phyloP scores from a whole-genome alignment of 306 rosid species.

The Pachyrhizus erosus region DNA sequence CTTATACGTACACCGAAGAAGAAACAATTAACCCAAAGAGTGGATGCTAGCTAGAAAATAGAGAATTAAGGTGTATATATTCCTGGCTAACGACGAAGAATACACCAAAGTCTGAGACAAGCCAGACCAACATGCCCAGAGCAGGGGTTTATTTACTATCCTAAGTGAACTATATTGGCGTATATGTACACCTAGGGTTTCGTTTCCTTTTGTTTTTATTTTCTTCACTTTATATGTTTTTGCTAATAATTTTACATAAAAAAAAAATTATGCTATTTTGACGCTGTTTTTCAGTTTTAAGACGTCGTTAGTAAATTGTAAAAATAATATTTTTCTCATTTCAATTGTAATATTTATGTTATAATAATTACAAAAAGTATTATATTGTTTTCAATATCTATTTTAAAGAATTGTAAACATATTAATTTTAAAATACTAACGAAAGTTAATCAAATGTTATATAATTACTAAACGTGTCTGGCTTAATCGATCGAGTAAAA shows the following conservation, averaged over 20 bases:
- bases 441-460: not conserved
- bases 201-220: not conserved
- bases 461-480: too few species aligned
- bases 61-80: not conserved
- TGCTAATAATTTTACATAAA: not conserved
- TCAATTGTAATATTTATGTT: not conserved
- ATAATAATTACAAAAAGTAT: not conserved
- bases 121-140: conserved; percentile 32
- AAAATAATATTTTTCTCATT: not conserved
- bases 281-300: not conserved
- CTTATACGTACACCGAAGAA: conserved; percentile 32
- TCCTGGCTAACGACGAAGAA: conserved; percentile 12
- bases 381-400: not conserved
- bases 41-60: conserved; percentile 20
- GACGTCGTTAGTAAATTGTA: not conserved
- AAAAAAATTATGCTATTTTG: not conserved
- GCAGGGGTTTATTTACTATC: conserved; percentile 19
- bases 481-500: too few species aligned
- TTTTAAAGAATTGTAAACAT: not conserved
- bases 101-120: conserved; percentile 40
- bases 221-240: not conserved
- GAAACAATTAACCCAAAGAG: conserved; percentile 44
- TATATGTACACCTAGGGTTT: not conserved
- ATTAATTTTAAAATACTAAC: not conserved
- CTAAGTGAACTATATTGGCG: conserved; percentile 39